phyloP scores from a whole-genome alignment of 2,329 filamentous ascomycete genomes.

The Colletotrichum karsti region DNA sequence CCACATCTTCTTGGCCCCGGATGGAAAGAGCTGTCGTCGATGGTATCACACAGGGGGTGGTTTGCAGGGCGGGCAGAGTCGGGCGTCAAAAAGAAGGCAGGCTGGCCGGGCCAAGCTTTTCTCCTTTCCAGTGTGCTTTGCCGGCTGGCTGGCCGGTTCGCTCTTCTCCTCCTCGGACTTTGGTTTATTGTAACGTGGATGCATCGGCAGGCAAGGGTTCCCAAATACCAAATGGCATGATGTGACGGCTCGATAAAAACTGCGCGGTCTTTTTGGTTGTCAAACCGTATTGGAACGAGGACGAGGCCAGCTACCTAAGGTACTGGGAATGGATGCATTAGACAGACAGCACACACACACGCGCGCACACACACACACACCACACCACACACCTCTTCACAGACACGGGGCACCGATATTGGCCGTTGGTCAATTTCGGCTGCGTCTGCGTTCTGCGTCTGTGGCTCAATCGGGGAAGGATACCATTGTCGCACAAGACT shows the following conservation, averaged over 20 bases:
- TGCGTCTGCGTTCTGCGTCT: background rate
- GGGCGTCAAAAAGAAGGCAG: background rate
- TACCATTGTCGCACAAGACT: conserved; percentile 4
- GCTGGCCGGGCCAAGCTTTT: background rate
- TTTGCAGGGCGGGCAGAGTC: no score
- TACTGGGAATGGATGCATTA: background rate
- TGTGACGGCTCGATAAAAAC: background rate
- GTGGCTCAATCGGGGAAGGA: conserved; percentile 1
- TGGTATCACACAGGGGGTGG: no score
- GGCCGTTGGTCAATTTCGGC: background rate
- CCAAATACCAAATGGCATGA: background rate
- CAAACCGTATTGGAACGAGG: background rate
- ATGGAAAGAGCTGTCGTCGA: no score
- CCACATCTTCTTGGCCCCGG: no score
- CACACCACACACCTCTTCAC: no score
- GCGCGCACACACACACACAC: background rate
- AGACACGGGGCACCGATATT: background rate
- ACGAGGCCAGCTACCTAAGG: background rate
- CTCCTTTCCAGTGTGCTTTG: no score
- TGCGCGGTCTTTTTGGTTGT: background rate
- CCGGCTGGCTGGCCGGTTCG: background rate
- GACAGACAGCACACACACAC: background rate
- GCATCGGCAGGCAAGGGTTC: no score
- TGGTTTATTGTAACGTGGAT: background rate
- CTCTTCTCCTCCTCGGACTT: background rate